Evolutionary conservation across 148 eudicot genomes (phyloP), one percentile per base, ranked within the genome.

Genomic region (Vaccinium macrocarpon): DNA sequence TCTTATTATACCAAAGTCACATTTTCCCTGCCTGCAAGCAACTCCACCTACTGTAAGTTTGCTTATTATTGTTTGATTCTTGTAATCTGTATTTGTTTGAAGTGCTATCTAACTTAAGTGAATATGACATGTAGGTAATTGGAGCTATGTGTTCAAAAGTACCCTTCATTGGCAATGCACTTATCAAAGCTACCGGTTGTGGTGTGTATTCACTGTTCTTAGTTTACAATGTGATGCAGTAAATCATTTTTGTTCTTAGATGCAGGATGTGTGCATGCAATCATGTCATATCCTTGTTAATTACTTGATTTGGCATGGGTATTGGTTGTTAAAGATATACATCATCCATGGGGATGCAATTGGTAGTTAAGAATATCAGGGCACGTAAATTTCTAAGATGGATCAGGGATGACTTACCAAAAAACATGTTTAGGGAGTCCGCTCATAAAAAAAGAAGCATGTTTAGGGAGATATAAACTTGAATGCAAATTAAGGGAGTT

Each of bases 141-240:
- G 98, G 92, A 85, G 95, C 98, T 74, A 97, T 95, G 94, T 93
- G 95, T 81, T 93, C 97, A 56, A 97, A 95, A 90, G 93, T 97
- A 85, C 98, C 99, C 38, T 87, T 92, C 56, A 91, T 97, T 81
- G 92, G 99, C 91, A 93, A 84, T 81, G 99, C 99, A 50, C 90
- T 97, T 79, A 90, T 91, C 94, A 95, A 95, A 90, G 98, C 92
- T 72, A 97, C 99, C 48, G 90, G 93, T 50, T 90, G 95, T 84
- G 97, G 99, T 95, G 89, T 79, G 96, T 86, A n/a, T 42, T 84
- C 80, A 23, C 48, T 38, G 50, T 68, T 76, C 51, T 80, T 84
- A 77, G 71, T 50, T 61, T 15, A 19, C 61, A 5, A 35, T 13
- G 21, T 81, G 71, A 62, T 2, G 38, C 56, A 56, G 14, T 16